phyloP scores from a whole-genome alignment of 1,139 yeast species.

The Kodamaea alishanica region DNA sequence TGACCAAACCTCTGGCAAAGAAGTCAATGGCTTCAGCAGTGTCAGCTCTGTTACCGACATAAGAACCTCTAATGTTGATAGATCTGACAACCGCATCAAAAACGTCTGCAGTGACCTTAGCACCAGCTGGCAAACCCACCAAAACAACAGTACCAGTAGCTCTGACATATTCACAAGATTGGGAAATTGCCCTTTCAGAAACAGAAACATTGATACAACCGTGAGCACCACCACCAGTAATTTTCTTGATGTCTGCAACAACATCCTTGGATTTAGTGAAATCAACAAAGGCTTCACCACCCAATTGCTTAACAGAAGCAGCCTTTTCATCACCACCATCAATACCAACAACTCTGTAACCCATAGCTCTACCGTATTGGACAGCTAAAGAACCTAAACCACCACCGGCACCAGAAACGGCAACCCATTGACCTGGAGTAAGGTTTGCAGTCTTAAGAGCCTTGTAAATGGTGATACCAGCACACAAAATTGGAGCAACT shows the following conservation, averaged over 20 bases:
- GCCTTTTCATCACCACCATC: slow-evolving; percentile 72
- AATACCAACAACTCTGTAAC: slow-evolving; percentile 69
- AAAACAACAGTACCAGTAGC: slow-evolving; percentile 73
- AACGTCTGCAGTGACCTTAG: slow-evolving; percentile 58
- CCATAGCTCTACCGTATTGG: slow-evolving; percentile 82
- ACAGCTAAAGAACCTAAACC: slow-evolving; percentile 80
- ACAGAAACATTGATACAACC: slow-evolving; percentile 80
- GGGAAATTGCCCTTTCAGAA: slow-evolving; percentile 66
- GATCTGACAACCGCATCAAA: slow-evolving; percentile 65
- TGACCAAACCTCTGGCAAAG: slow-evolving; percentile 64
- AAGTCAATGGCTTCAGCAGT: slow-evolving; percentile 74
- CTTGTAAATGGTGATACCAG: slow-evolving; percentile 83
- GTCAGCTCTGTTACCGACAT: slow-evolving; percentile 80
- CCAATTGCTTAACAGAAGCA: slow-evolving; percentile 50
- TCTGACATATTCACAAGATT: slow-evolving; percentile 67
- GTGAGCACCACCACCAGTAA: slow-evolving; percentile 52
- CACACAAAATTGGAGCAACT: slow-evolving; percentile 52
- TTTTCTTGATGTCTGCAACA: slow-evolving; percentile 24
- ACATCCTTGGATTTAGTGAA: slow-evolving; percentile 43
- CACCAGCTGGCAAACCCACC: slow-evolving; percentile 78
- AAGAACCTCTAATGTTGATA: slow-evolving; percentile 65
- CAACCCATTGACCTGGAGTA: slow-evolving; percentile 74
- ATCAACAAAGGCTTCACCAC: slow-evolving; percentile 72
- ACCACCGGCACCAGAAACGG: slow-evolving; percentile 81
- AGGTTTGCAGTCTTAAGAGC: slow-evolving; percentile 70